Base-by-base conservation (phyloP, 75 land plant genomes). In the Larix kaempferi region DNA sequence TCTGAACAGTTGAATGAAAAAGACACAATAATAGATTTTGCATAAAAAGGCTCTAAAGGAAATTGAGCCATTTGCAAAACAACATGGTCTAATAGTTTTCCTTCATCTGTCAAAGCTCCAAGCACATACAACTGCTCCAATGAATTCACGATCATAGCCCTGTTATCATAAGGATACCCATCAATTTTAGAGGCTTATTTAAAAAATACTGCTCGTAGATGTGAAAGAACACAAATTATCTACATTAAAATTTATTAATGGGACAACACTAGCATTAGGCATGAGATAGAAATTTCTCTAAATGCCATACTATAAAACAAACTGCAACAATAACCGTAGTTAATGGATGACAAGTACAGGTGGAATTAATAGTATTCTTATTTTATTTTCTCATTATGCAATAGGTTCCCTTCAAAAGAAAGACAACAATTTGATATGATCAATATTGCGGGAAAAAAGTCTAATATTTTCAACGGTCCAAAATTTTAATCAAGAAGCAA, bases 91-190 rank as follows among this genome's bases (percentile, higher is more conserved):
- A 97, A 96, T 23, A 96, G 76, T 75, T 92, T 93, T 59, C 85
- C 85, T 14, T 96, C 94, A 59, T 91, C 93, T 39, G 94, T 94
- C 64, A 96, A 66, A 78, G 96, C 99, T 74, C 99, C 96, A 5
- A 96, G 84, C 15, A 85, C 74, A 69, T 85, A 82, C 59, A 96
- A 81, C 62, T 90, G 92, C 79, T 96, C 97, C 82, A 96, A 72
- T 35, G 98, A 89, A 71, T 93, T 93, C 79, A 88, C 76, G 71
- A 94, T 87, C 58, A 94, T 74, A 79, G 80, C 77, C 87, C 96
- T 93, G 87, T 37, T 56, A 10, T 37, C 27, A 56, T 49, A 13
- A 21, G 29, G 39, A 57, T 25, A 35, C 59, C 22, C 33, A 49
- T n/a, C 69, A 73, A 76, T 27, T 56, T 59, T 11, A 76, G 21